Percentiles rank a stretch among this genome's conserved stretches.
Evolutionary conservation across 345 rosid genomes (phyloP).

Genomic region (Boechera stricta): DNA sequence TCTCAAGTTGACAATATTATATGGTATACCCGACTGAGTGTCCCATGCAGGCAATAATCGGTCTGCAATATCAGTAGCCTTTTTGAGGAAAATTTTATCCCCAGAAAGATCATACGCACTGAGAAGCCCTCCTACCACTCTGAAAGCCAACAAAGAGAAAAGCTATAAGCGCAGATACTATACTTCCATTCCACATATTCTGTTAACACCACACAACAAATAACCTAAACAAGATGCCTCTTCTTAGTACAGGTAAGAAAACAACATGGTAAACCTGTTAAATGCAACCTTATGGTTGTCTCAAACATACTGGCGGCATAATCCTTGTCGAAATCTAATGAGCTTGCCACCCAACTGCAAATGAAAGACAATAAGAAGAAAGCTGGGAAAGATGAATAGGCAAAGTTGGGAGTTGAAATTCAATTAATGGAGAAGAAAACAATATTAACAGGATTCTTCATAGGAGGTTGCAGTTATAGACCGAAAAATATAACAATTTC

Average conservation of each 20-base stretch:
- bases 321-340: conserved; percentile 90
- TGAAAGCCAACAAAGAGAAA: conserved; percentile 48
- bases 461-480: neutral
- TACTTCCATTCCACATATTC: neutral
- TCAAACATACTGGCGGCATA: conserved; percentile 95
- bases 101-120: conserved; percentile 94
- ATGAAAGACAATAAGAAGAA: conserved; percentile 29
- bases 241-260: conserved; percentile 40
- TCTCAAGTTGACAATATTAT: conserved; percentile 79
- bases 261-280: conserved; percentile 72
- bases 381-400: conserved; percentile 14
- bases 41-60: conserved; percentile 97
- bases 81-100: conserved; percentile 83
- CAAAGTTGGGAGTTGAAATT: conserved; percentile 1
- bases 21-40: conserved; percentile 83
- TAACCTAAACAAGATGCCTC: conserved; percentile 39
- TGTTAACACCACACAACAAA: conserved; percentile 8
- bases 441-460: neutral
- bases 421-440: neutral
- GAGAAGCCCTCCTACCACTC: conserved; percentile 99
- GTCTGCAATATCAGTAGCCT: conserved; percentile 94
- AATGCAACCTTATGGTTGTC: conserved; percentile 99
- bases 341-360: conserved; percentile 92
- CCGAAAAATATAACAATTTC: neutral
- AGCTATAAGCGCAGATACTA: conserved; percentile 12